Evolutionary conservation across 768 basidiomycete species (phyloP).

Genomic region (Lactarius vividus): DNA sequence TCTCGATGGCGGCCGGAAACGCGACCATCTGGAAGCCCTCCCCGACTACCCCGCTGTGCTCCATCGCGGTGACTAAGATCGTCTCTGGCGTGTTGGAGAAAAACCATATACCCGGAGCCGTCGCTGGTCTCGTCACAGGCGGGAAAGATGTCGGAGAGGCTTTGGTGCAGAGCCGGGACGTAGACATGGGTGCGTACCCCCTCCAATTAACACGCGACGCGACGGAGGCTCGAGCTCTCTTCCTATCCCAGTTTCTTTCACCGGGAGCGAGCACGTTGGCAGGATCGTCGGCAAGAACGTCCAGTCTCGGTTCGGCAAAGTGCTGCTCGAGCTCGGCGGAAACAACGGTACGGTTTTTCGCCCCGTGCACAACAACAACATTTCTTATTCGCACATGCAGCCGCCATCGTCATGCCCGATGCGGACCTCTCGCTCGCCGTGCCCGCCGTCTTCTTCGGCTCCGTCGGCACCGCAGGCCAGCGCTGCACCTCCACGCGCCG

Average conservation of each 20-base stretch:
- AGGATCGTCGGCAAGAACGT: conserved; percentile 85
- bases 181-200: conserved; percentile 69
- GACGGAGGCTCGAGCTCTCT: neutral
- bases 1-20: conserved; percentile 88
- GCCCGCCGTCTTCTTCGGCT: conserved; percentile 89
- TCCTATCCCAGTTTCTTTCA: conserved; percentile 74
- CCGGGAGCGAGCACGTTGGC: conserved; percentile 88
- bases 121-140: conserved; percentile 80
- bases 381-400: conserved; percentile 37
- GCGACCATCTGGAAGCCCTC: conserved; percentile 96
- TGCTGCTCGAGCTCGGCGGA: conserved; percentile 88
- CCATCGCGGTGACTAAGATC: conserved; percentile 90
- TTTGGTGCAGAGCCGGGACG: conserved; percentile 66
- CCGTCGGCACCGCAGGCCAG: conserved; percentile 75
- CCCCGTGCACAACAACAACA: no score
- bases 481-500: conserved; percentile 92
- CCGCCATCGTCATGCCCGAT: conserved; percentile 89
- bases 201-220: neutral
- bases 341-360: conserved; percentile 64
- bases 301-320: conserved; percentile 84
- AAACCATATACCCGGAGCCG: conserved; percentile 82
- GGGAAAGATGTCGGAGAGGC: conserved; percentile 78
- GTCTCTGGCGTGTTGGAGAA: conserved; percentile 74
- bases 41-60: conserved; percentile 80
- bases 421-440: conserved; percentile 89